These are phyloP conservation scores for Fistulinella staudtii DNA, from an alignment of 1,284 basidiomycete genomes.

Conservation along the genomic window DNA sequence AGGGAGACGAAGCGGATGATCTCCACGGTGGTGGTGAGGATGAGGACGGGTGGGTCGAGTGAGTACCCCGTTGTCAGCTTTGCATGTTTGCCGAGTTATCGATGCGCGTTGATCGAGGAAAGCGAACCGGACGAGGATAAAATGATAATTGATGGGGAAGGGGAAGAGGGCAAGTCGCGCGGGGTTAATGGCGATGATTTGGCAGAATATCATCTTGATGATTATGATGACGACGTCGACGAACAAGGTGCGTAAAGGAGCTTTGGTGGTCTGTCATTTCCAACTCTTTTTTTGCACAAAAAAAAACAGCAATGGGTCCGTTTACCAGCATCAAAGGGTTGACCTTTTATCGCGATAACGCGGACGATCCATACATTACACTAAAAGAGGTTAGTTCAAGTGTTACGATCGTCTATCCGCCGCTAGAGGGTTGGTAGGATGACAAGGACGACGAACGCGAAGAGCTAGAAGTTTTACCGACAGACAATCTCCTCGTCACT, in stretches of 20 bases:
- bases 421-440: conserved; percentile 28
- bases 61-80: conserved; percentile 42
- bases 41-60: conserved; percentile 79
- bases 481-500: conserved; percentile 89
- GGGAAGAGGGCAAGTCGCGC: conserved; percentile 37
- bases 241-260: conserved; percentile 42
- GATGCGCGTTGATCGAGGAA: conserved; percentile 39
- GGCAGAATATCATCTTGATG: conserved; percentile 89
- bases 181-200: conserved; percentile 70
- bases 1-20: conserved; percentile 60
- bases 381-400: conserved; percentile 75
- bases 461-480: conserved; percentile 86
- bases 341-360: conserved; percentile 86
- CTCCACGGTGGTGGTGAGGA: conserved; percentile 39
- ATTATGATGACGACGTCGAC: conserved; percentile 82
- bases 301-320: conserved; percentile 71
- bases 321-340: conserved; percentile 97
- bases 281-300: not conserved
- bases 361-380: conserved; percentile 97
- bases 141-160: conserved; percentile 63
- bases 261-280: not conserved
- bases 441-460: conserved; percentile 82
- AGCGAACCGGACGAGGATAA: conserved; percentile 49
- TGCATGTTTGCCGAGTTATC: conserved; percentile 13
- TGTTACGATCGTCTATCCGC: not conserved